Conservation (phyloP, 2,329 filamentous ascomycete genomes). For the Nothopassalora personata region DNA sequence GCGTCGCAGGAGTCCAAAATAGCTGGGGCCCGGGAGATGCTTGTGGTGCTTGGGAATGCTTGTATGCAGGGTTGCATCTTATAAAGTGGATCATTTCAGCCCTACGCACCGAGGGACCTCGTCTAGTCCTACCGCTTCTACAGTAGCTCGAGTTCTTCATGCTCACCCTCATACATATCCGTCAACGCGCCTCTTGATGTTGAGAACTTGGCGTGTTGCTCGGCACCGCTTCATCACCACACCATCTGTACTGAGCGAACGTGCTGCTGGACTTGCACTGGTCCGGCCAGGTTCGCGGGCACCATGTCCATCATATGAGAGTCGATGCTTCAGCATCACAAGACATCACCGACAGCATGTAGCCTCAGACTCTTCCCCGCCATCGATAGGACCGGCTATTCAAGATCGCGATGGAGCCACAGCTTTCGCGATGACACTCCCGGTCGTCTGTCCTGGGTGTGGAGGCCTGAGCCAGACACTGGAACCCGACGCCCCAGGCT, state of each 20-base stretch:
- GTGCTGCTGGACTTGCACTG: not conserved
- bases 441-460: conserved; percentile 53
- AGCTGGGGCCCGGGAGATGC: not conserved
- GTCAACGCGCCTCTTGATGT: conserved; percentile 2
- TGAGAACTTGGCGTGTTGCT: not conserved
- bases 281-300: not conserved
- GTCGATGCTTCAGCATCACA: not conserved
- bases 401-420: not conserved
- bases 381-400: not conserved
- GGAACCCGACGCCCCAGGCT: conserved; percentile 52
- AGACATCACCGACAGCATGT: not conserved
- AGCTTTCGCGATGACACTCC: conserved; percentile 21
- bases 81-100: not conserved
- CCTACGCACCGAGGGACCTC: not conserved
- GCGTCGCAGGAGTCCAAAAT: not conserved
- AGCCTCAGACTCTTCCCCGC: not conserved
- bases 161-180: not conserved
- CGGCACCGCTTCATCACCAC: not conserved
- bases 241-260: not conserved
- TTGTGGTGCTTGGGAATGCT: not conserved
- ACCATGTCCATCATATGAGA: not conserved
- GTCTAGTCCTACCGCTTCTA: not conserved
- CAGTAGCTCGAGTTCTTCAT: not conserved
- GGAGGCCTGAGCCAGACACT: conserved; percentile 56
- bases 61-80: not conserved